Evolutionary conservation across 2,329 filamentous ascomycete species (phyloP).

Genomic region (Ophiostoma tasmaniense): DNA sequence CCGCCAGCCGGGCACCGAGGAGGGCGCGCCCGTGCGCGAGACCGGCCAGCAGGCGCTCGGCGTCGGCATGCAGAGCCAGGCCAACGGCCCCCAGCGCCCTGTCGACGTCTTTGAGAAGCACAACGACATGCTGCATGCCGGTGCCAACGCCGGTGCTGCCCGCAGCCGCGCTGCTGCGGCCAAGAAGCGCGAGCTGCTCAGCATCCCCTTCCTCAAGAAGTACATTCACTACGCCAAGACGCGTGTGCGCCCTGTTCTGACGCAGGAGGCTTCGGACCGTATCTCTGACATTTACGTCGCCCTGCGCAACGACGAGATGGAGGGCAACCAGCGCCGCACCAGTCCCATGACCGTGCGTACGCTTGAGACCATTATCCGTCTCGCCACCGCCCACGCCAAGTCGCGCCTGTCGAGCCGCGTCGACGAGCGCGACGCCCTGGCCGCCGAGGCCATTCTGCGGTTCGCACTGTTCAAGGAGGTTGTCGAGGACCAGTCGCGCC

Average conservation of each 20-base stretch:
- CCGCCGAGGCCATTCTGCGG: constrained; percentile 80
- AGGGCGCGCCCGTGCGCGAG: constrained; percentile 89
- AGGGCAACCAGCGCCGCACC: constrained; percentile 86
- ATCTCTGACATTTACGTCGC: constrained; percentile 88
- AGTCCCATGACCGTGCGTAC: constrained; percentile 96
- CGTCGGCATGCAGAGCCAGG: constrained; percentile 73
- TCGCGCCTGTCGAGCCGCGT: constrained; percentile 79
- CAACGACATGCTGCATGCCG: constrained; percentile 90
- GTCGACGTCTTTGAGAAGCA: constrained; percentile 95
- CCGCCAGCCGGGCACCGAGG: constrained; percentile 83
- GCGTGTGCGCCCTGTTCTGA: constrained; percentile 79
- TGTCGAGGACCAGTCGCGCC: constrained; percentile 66
- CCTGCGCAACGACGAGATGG: constrained; percentile 89
- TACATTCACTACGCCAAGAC: constrained; percentile 98
- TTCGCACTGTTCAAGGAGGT: constrained; percentile 98
- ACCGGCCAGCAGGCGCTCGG: constrained; percentile 75
- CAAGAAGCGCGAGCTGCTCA: constrained; percentile 76
- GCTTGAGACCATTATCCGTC: constrained; percentile 93
- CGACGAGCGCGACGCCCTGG: constrained; percentile 78
- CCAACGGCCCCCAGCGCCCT: constrained; percentile 50
- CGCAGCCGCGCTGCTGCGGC: constrained; percentile 43
- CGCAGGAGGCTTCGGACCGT: constrained; percentile 83
- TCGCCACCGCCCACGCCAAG: constrained; percentile 93
- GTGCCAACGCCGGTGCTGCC: constrained; percentile 67
- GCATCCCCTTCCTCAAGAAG: constrained; percentile 98